These are phyloP conservation scores for Thymus quinquecostatus DNA, from an alignment of 257 asterid genomes.

Conservation along the genomic window DNA sequence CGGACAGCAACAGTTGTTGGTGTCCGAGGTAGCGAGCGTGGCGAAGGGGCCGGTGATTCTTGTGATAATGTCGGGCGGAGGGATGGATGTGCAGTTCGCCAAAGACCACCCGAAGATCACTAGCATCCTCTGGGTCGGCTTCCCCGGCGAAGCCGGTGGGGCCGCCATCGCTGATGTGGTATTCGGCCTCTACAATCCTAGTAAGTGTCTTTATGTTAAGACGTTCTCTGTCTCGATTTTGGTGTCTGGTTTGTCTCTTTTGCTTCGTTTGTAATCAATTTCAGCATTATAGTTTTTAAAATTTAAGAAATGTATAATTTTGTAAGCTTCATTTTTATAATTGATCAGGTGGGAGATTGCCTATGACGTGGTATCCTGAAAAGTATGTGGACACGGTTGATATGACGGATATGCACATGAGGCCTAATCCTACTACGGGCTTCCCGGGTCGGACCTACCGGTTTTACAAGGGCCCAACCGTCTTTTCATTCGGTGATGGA, in stretches of 20 bases:
- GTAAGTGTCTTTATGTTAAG: conserved; percentile 39
- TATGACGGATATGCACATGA: conserved; percentile 90
- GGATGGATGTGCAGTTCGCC: conserved; percentile 80
- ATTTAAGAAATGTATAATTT: too few relatives aligned
- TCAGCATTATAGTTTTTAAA: too few relatives aligned
- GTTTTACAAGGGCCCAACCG: conserved; percentile 74
- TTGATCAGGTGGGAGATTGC: conserved; percentile 69
- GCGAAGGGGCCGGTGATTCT: conserved; percentile 85
- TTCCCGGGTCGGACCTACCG: conserved; percentile 82
- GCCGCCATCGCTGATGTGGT: conserved; percentile 77
- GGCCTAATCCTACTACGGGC: conserved; percentile 65
- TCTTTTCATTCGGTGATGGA: conserved; percentile 72
- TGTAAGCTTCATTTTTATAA: too few relatives aligned
- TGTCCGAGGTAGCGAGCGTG: conserved; percentile 65
- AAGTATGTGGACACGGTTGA: conserved; percentile 55
- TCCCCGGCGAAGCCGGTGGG: conserved; percentile 96
- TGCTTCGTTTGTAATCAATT: neutral
- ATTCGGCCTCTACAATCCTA: conserved; percentile 73
- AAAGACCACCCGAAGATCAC: conserved; percentile 65
- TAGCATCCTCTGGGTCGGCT: conserved; percentile 91
- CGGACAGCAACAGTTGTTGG: conserved; percentile 72
- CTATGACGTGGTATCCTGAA: conserved; percentile 97
- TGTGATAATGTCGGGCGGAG: conserved; percentile 90
- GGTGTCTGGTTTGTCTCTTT: too few relatives aligned
- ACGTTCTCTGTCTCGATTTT: neutral